Conservation (phyloP, 345 rosid species). For the Mallotus nudiflorus region DNA sequence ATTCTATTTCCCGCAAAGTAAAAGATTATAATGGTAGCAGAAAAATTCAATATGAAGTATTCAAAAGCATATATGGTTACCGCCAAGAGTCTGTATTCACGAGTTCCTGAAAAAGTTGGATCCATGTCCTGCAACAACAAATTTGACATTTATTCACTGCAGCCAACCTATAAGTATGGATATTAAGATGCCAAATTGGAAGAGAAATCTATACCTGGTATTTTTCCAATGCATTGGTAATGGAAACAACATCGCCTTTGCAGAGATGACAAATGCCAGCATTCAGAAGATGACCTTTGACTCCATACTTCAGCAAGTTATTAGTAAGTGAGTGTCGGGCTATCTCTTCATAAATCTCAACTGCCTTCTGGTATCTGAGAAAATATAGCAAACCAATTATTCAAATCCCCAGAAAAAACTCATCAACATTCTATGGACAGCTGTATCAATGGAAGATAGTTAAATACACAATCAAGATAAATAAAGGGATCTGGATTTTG, state of each 20-base stretch:
- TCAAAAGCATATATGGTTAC: constrained; percentile 35
- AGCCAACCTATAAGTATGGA: not conserved
- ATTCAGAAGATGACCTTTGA: constrained; percentile 94
- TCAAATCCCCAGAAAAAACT: constrained; percentile 6
- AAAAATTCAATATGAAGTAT: not conserved
- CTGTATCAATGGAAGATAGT: not conserved
- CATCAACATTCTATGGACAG: not conserved
- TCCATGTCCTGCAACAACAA: constrained; percentile 72
- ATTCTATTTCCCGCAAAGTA: no score
- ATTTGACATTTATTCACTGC: constrained; percentile 10
- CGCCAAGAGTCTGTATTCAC: constrained; percentile 71
- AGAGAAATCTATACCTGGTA: constrained; percentile 66
- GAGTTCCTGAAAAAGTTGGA: constrained; percentile 93
- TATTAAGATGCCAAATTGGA: constrained; percentile 2
- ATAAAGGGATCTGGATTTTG: not conserved
- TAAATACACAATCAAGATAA: not conserved
- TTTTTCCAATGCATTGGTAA: constrained; percentile 81
- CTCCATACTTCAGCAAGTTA: constrained; percentile 94
- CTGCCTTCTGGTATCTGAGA: constrained; percentile 78
- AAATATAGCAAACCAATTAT: constrained; percentile 26
- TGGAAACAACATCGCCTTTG: constrained; percentile 86
- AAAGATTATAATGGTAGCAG: not conserved
- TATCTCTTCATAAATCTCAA: constrained; percentile 88
- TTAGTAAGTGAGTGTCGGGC: constrained; percentile 68
- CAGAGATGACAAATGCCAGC: constrained; percentile 97